Percentiles rank a stretch among this genome's conserved stretches.
phyloP scores from a whole-genome alignment of 345 rosid genomes.

The Gynandropsis gynandra region DNA sequence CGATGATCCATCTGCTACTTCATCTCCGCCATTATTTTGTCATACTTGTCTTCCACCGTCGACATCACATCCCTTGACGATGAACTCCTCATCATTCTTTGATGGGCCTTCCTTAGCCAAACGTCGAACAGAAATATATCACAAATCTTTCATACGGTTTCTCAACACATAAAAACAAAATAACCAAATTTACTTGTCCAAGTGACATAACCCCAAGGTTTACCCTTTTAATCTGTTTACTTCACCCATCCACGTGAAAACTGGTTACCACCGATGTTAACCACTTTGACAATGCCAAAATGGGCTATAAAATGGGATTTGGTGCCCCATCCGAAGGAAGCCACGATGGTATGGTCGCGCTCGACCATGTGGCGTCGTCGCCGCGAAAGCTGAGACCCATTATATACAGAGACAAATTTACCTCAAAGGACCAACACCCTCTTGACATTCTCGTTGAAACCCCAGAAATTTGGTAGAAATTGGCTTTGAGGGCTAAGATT shows the following conservation, averaged over 20 bases:
- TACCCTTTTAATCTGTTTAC: constrained; percentile 24
- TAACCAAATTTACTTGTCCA: constrained; percentile 7
- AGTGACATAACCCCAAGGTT: constrained; percentile 12
- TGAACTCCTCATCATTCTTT: neutral
- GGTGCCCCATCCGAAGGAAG: constrained; percentile 17
- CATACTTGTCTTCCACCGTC: constrained; percentile 53
- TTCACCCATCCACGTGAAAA: neutral
- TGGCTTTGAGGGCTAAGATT: constrained; percentile 21
- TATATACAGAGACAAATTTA: constrained; percentile 34
- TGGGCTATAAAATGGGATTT: constrained; percentile 17
- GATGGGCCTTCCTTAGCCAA: too few relatives aligned
- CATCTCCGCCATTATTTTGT: constrained; percentile 62
- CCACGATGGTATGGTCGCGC: constrained; percentile 26
- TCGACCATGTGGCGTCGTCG: constrained; percentile 32
- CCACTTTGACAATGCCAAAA: constrained; percentile 40
- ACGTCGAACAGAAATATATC: too few relatives aligned
- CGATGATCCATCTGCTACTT: constrained; percentile 57
- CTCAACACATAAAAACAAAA: constrained; percentile 11
- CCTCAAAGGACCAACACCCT: constrained; percentile 24
- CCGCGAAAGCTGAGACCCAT: constrained; percentile 65
- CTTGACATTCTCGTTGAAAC: constrained; percentile 27
- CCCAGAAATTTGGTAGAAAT: constrained; percentile 29
- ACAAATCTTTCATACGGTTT: neutral
- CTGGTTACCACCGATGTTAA: constrained; percentile 24
- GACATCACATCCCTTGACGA: constrained; percentile 29